A percentile compares a stretch with the other conserved stretches of the same genome.
These are phyloP conservation scores for Rostrohypoxylon terebratum DNA, from an alignment of 495 filamentous ascomycete species.

Conservation along the genomic window DNA sequence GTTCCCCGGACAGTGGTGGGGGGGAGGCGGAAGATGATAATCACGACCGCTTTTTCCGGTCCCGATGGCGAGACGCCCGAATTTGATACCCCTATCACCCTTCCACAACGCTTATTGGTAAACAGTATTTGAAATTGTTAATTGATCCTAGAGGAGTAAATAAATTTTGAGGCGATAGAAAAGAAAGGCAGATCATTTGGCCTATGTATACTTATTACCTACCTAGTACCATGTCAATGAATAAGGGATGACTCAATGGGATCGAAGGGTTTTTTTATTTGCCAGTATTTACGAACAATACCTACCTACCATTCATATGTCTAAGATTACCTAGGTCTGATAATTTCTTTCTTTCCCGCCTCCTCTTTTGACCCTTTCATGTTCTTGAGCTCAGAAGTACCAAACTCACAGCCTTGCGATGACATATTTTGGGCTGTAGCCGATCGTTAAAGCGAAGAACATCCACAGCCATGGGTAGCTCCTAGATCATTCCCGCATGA, in stretches of 20 bases:
- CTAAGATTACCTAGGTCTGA: neutral
- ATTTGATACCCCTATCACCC: constrained; percentile 2
- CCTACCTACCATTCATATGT: neutral
- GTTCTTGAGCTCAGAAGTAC: neutral
- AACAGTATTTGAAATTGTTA: constrained; percentile 3
- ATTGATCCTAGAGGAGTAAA: neutral
- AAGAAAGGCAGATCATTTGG: neutral
- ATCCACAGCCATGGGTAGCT: neutral
- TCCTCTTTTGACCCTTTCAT: neutral
- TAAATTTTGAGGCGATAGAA: neutral
- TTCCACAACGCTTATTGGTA: neutral
- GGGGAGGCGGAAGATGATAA: neutral
- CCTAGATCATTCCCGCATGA: neutral
- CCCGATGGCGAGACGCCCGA: constrained; percentile 15
- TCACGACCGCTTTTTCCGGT: constrained; percentile 1
- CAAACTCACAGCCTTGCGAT: neutral
- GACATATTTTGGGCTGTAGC: neutral
- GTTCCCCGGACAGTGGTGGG: constrained; percentile 7
- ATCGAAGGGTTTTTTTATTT: neutral
- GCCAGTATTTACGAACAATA: neutral
- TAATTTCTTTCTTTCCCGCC: neutral
- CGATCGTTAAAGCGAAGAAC: neutral
- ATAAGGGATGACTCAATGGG: neutral
- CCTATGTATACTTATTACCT: neutral
- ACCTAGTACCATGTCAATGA: neutral